Evolutionary conservation across 129 eudicot genomes (phyloP).

Genomic region (Arctium lappa): DNA sequence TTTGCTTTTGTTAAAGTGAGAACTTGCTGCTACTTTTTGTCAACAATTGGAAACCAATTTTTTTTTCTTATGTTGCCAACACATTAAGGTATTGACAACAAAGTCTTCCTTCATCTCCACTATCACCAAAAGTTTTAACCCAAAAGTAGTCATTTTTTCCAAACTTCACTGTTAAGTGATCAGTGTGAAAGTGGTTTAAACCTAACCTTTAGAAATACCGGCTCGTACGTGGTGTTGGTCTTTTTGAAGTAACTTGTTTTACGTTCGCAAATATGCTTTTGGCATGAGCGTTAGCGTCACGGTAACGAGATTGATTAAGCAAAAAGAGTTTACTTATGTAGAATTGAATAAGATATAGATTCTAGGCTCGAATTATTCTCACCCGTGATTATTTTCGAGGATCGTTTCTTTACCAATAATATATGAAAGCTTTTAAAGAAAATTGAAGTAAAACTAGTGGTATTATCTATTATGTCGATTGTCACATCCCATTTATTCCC

Average conservation of each 20-base stretch:
- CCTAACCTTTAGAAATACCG: conserved; percentile 10
- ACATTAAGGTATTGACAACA: conserved; percentile 13
- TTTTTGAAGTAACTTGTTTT: background rate
- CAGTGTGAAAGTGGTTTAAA: conserved; percentile 7
- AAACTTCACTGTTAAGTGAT: background rate
- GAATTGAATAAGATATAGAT: conserved; percentile 5
- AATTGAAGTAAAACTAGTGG: conserved; percentile 22
- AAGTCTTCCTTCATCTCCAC: conserved; percentile 17
- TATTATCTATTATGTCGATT: conserved; percentile 27
- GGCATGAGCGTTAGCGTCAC: background rate
- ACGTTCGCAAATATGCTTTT: background rate
- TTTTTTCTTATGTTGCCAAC: conserved; percentile 27
- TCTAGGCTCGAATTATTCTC: conserved; percentile 17
- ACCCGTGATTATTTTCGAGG: conserved; percentile 9
- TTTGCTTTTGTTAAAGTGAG: conserved; percentile 31
- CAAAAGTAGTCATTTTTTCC: conserved; percentile 5
- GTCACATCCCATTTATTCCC: conserved; percentile 34
- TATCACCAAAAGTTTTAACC: background rate
- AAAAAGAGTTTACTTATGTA: background rate
- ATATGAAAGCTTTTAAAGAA: conserved; percentile 11
- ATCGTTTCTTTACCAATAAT: conserved; percentile 14
- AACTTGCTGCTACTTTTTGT: conserved; percentile 19
- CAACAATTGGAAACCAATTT: conserved; percentile 19
- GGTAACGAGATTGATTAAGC: background rate
- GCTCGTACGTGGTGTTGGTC: background rate